A percentile compares a stretch with the other conserved stretches of the same genome.
Conservation (phyloP, 352 stramenopile genomes). For the Phytophthora aleatoria region DNA sequence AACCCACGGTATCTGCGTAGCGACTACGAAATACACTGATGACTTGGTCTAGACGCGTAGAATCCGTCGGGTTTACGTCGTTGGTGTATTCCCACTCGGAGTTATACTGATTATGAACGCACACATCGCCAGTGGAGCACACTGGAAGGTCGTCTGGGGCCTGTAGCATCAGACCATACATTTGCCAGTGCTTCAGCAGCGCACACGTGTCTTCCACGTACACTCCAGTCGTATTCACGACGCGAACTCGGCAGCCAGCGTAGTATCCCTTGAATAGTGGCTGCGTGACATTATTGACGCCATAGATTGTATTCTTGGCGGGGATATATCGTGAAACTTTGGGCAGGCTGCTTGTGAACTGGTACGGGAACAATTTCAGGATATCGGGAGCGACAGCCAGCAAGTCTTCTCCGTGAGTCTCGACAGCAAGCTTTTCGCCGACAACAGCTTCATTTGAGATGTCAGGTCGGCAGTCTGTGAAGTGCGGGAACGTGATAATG, state of each 20-base stretch:
- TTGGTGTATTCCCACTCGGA: conserved; percentile 17
- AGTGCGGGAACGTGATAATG: conserved; percentile 34
- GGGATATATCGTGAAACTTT: conserved; percentile 5
- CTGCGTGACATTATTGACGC: conserved; percentile 11
- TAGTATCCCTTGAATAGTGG: conserved; percentile 33
- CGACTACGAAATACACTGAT: conserved; percentile 15
- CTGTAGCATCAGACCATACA: conserved; percentile 21
- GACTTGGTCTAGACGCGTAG: conserved; percentile 3
- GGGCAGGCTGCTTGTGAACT: background rate
- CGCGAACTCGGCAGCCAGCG: conserved; percentile 15
- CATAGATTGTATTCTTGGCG: too few relatives aligned
- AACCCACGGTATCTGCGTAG: conserved; percentile 9
- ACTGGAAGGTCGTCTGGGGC: conserved; percentile 17
- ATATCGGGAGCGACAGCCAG: conserved; percentile 3
- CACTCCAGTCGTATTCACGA: conserved; percentile 14
- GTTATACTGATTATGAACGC: conserved; percentile 21
- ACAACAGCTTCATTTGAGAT: conserved; percentile 17
- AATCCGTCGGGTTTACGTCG: background rate
- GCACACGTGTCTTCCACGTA: conserved; percentile 22
- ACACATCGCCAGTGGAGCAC: conserved; percentile 12
- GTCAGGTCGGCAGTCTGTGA: conserved; percentile 24
- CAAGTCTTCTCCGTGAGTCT: conserved; percentile 23
- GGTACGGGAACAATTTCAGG: conserved; percentile 15
- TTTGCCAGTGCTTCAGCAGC: conserved; percentile 4
- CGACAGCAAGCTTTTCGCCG: conserved; percentile 20